Evolutionary conservation across 192 early-diverging fungal genomes (phyloP), one percentile per base, ranked within the genome.

Genomic region (Linnemannia elongata): DNA sequence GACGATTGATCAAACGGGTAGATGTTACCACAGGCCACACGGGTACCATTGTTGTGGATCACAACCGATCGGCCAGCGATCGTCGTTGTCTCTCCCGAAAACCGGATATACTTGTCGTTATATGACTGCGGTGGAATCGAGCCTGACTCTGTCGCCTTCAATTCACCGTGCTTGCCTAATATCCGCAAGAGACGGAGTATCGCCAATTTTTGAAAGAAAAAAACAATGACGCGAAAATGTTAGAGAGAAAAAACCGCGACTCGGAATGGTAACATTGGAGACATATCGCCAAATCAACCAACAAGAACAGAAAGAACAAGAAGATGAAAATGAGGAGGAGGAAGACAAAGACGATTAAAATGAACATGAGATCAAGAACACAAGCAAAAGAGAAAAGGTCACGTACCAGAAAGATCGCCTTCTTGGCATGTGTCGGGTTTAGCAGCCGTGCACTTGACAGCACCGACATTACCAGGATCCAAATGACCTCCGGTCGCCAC

Each of bases 41-140:
- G 81, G 6, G 75, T 49, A 8, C 75, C 81, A 33, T 82, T 82
- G 81, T 82, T 82, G 54, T 82, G 81, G 54, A 82, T 82, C n/a
- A 82, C 81, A 8, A 82, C 24, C 35, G 81, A 82, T 52, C 81
- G 49, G 6, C 71, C 71, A 6, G 27, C 75, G 35, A 77, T 82
- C 45, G 76, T 77, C 12, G 81, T 77, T 13, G 47, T 68, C 22
- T 15, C 71, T 10, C 75, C 76, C 1, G 68, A 35, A 44, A 82
- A 77, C 5, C 35, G 41, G 7, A 82, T 38, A 24, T 77, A 71
- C 9, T 73, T n/a, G 44, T 82, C 81, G 4, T 66, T 45, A 30
- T 82, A 82, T 0, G 20, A 27, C 35, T 74, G 13, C 4, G 36
- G 22, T 9, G 49, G 12, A 18, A 72, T 22, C 5, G 47, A 54